A percentile compares a stretch with the other conserved stretches of the same genome.
These are phyloP conservation scores for Russula dissimulans DNA, from an alignment of 768 basidiomycete species.

Conservation along the genomic window DNA sequence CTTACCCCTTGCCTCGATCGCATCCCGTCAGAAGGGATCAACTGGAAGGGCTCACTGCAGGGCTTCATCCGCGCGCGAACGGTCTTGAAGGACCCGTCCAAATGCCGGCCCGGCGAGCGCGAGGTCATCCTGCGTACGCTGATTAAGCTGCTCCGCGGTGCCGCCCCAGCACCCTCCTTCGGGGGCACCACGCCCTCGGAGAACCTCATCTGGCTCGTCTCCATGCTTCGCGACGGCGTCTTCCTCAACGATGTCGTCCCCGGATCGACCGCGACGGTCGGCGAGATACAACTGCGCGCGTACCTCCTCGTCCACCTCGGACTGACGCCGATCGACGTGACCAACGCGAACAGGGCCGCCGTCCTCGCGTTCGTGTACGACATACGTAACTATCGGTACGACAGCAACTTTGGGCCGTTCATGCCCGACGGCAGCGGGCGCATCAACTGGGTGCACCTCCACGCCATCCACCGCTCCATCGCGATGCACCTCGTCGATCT, in stretches of 20 bases:
- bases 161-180: conserved; percentile 30
- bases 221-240: conserved; percentile 32
- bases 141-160: conserved; percentile 37
- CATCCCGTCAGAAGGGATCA: conserved; percentile 7
- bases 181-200: conserved; percentile 30
- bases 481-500: conserved; percentile 43
- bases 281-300: conserved; percentile 39
- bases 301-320: conserved; percentile 51
- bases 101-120: conserved; percentile 38
- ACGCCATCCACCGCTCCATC: conserved; percentile 46
- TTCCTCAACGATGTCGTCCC: conserved; percentile 32
- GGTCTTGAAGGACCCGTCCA: conserved; percentile 30
- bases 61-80: conserved; percentile 45
- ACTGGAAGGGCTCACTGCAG: conserved; percentile 49
- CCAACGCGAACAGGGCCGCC: conserved; percentile 25
- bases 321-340: conserved; percentile 38
- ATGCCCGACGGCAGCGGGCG: conserved; percentile 32
- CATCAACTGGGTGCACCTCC: conserved; percentile 54
- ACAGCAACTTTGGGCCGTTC: conserved; percentile 51
- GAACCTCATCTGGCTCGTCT: conserved; percentile 46
- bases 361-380: conserved; percentile 54
- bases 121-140: conserved; percentile 38
- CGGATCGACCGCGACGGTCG: conserved; percentile 21
- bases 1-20: conserved; percentile 30
- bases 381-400: conserved; percentile 44